Conservation (phyloP, 768 basidiomycete species). For the Tylopilus sp. region DNA sequence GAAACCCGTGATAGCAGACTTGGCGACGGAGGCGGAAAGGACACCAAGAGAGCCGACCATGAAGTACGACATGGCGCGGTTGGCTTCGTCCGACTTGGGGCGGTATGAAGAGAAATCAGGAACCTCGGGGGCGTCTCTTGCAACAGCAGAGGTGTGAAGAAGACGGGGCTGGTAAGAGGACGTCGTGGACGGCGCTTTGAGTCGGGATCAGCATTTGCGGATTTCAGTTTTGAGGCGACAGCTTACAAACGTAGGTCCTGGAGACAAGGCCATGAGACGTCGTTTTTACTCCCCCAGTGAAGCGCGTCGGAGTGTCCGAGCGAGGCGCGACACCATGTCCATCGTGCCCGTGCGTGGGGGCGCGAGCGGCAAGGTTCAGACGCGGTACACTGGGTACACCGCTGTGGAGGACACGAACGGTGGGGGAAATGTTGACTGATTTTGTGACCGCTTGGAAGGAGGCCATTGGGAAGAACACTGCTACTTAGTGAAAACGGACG, state of each 20-base stretch:
- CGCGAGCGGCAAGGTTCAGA: slow-evolving; percentile 70
- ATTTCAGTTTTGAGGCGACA: slow-evolving; percentile 7
- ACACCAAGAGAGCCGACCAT: slow-evolving; percentile 92
- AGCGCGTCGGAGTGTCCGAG: slow-evolving; percentile 59
- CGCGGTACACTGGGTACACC: slow-evolving; percentile 77
- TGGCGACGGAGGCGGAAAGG: slow-evolving; percentile 90
- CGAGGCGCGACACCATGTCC: slow-evolving; percentile 57
- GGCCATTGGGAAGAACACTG: no score
- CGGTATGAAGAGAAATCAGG: slow-evolving; percentile 89
- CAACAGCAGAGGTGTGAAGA: slow-evolving; percentile 71
- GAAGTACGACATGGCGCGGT: slow-evolving; percentile 82
- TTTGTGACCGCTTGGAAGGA: slow-evolving; percentile 74
- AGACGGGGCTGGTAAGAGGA: slow-evolving; percentile 61
- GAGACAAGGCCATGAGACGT: slow-evolving; percentile 55
- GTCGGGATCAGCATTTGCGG: slow-evolving; percentile 13
- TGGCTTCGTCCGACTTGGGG: slow-evolving; percentile 56
- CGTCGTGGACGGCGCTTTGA: slow-evolving; percentile 49
- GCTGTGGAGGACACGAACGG: slow-evolving; percentile 71
- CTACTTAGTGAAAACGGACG: not conserved
- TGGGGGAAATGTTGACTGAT: slow-evolving; percentile 77
- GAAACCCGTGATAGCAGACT: slow-evolving; percentile 92
- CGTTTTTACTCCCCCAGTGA: slow-evolving; percentile 52
- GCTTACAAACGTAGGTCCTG: slow-evolving; percentile 63
- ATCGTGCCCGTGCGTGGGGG: slow-evolving; percentile 55
- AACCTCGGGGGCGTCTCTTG: slow-evolving; percentile 72